Conservation (phyloP, 495 filamentous ascomycete species). For the Xylaria palmicola region DNA sequence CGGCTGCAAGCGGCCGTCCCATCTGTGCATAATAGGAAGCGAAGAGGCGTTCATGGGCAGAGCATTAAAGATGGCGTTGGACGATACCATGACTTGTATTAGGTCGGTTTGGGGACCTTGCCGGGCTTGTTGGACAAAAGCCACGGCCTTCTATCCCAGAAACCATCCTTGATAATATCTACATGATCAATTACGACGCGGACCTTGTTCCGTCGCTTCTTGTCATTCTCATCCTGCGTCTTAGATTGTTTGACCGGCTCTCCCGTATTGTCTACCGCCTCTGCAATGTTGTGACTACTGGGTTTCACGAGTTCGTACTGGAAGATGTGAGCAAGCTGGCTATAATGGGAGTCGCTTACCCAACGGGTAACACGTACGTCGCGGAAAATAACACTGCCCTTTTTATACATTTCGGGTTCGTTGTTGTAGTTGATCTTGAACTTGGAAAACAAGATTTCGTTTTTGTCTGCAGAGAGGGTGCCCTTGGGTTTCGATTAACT, state of each 20-base stretch:
- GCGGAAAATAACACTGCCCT: slow-evolving; percentile 85
- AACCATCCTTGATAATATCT: slow-evolving; percentile 91
- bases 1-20: neutral
- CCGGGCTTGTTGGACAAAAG: slow-evolving; percentile 74
- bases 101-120: slow-evolving; percentile 58
- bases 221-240: slow-evolving; percentile 74
- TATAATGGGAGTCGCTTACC: neutral
- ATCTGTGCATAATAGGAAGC: neutral
- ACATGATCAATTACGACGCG: slow-evolving; percentile 76
- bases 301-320: slow-evolving; percentile 57
- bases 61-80: slow-evolving; percentile 18
- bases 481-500: slow-evolving; percentile 52
- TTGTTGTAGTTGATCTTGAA: slow-evolving; percentile 98
- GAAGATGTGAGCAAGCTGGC: slow-evolving; percentile 12
- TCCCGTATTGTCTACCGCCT: slow-evolving; percentile 37
- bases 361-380: slow-evolving; percentile 60
- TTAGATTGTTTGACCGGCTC: slow-evolving; percentile 58
- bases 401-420: slow-evolving; percentile 87
- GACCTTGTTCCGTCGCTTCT: slow-evolving; percentile 72
- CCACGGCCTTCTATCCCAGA: slow-evolving; percentile 87
- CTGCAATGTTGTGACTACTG: slow-evolving; percentile 34
- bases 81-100: slow-evolving; percentile 25
- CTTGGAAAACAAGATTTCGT: slow-evolving; percentile 87
- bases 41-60: slow-evolving; percentile 1
- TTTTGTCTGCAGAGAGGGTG: slow-evolving; percentile 81